Evolutionary conservation across 176 grass and related monocot species (phyloP), one percentile per base, ranked within the genome.

Genomic region (Zea luxurians): DNA sequence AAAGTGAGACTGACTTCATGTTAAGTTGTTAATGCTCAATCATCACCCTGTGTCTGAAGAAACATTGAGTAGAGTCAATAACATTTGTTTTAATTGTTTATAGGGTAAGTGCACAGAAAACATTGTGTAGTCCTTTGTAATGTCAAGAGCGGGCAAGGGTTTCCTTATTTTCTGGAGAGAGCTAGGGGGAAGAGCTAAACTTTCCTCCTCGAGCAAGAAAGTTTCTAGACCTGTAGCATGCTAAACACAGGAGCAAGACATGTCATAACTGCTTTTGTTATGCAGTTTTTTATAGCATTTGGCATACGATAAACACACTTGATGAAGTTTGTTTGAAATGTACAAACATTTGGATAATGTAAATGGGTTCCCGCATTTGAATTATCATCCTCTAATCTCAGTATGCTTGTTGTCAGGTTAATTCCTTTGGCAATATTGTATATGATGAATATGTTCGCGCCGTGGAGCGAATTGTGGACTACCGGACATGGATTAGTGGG

Each of bases 401-500:
- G 34, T 86, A 4, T 82, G 5, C 27, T 48, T 78, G 47, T 10
- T 83, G 8, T 64, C 75, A 99, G 96, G 96, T 99, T 42, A 99
- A 99, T 83, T 95, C 88, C 38, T 91, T 62, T 42, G 92, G 92
- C 18, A 95, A 95, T 75, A 21, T 90, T 65, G 83, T 95, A 68
- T 99, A 92, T 61, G 90, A 95, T 58, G 88, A 99, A 54, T 92
- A 95, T 82, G 92, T 91, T 35, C 83, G 83, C 16, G 79, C 92
- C 13, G 11, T 95, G n/a, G 96, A 99, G 57, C 62, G 78, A 78
- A 90, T 95, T 44, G 88, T 95, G 63, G 96, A 99, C 38, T 99
- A 87, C 52, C 83, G 90, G 69, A 99, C 92, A 16, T 87, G 76
- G 74, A 99, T 92, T 62, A 99, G 96, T 89, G 96, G 96, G 35